A percentile compares a stretch with the other conserved stretches of the same genome.
Evolutionary conservation across 129 eudicot genomes (phyloP).

Genomic region (Ambrosia trifida): DNA sequence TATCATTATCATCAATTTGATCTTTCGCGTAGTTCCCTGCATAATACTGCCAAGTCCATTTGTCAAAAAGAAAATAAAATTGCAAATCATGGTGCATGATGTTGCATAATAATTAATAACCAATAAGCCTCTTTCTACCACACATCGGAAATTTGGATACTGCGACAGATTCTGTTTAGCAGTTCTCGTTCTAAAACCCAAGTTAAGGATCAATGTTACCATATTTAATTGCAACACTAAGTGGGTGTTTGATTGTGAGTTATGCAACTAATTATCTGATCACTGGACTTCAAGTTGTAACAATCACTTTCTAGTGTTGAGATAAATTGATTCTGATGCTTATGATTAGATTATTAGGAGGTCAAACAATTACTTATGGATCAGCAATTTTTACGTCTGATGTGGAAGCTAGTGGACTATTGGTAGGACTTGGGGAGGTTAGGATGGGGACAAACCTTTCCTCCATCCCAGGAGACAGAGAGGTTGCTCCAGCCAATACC

Average conservation of each 20-base stretch:
- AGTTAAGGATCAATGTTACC: background rate
- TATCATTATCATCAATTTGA: constrained; percentile 39
- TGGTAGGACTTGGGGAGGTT: no score
- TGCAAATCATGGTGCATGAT: constrained; percentile 16
- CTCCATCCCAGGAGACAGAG: no score
- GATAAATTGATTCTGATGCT: background rate
- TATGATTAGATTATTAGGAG: background rate
- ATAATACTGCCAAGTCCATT: constrained; percentile 52
- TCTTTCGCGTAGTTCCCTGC: constrained; percentile 59
- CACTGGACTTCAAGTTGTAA: background rate
- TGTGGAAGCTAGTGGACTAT: background rate
- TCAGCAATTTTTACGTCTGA: background rate
- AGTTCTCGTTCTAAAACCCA: background rate
- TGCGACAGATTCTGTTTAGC: background rate
- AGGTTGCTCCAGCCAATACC: no score
- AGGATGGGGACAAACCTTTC: no score
- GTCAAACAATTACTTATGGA: background rate
- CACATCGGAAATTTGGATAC: background rate
- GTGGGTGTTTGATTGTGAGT: background rate
- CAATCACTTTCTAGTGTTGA: background rate
- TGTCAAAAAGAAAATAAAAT: constrained; percentile 25
- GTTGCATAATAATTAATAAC: constrained; percentile 14
- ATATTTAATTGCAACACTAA: background rate
- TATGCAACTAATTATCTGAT: constrained; percentile 1
- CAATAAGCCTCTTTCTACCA: constrained; percentile 6